Base-by-base conservation (phyloP, 176 grass and related monocot genomes). In the Metroxylon sagu region DNA sequence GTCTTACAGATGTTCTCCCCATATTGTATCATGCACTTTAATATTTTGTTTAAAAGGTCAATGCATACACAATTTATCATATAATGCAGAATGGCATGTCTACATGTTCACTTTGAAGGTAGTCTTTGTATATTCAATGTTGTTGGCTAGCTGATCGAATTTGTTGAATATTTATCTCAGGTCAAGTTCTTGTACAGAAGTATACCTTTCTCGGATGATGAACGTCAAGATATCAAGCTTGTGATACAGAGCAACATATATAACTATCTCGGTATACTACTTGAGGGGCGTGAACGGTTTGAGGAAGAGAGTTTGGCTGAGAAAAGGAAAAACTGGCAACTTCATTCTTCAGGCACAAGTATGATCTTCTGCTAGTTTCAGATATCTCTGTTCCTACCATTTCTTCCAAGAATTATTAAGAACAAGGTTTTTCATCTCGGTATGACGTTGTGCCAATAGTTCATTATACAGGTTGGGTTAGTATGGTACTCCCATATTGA, bases 211-310 rank as follows among this genome's bases (percentile, higher is more conserved):
- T 80, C 88, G 1, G n/a, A 62, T 28, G 76, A 81, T 60, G 94
- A 98, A 65, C 74, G 62, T 49, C 71, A 98, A 74, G 88, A 98
- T 54, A 75, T 98, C 31, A 98, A 89, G 70, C 68, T 85, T 59
- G 72, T 98, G 73, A 86, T 98, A 83, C 88, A 89, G 75, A 89
- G 72, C 25, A 98, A 78, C 76, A 85, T 98, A 85, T 98, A 98
- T 55, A 85, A 64, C 74, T 93, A 93, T 75, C 67, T 98, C 60
- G 74, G 76, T 64, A 80, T 92, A 57, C 61, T 98, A 69, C 94
- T 98, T 66, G 94, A 98, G 73, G 84, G 84, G 0, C 79, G 82
- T 73, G 94, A 98, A 67, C 61, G 65, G 30, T 93, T 98, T 65
- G 85, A 98, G 89, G 88, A 92, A 56, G 81, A 91, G 79, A 62